Conservation (phyloP, 1,139 yeast species). For the Kodamaea anthophila region DNA sequence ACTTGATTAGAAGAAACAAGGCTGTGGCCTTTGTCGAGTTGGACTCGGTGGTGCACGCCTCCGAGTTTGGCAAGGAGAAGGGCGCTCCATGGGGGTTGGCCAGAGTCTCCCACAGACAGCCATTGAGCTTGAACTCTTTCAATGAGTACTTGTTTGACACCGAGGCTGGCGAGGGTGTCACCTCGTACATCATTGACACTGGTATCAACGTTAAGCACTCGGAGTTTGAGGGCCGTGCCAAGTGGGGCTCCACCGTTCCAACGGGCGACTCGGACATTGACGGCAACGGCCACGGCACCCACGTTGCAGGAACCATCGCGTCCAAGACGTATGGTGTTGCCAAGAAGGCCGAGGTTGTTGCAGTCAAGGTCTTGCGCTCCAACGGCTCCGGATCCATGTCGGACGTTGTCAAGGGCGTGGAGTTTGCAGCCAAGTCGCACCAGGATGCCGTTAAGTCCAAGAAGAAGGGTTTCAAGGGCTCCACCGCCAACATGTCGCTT, state of each 20-base stretch:
- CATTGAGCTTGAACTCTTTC: slow-evolving; percentile 68
- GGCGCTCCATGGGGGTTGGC: slow-evolving; percentile 98
- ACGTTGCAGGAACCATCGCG: slow-evolving; percentile 82
- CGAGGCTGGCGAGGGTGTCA: slow-evolving; percentile 88
- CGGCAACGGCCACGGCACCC: slow-evolving; percentile 94
- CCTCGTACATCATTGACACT: slow-evolving; percentile 88
- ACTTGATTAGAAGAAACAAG: slow-evolving; percentile 66
- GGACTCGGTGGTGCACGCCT: slow-evolving; percentile 69
- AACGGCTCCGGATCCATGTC: slow-evolving; percentile 79
- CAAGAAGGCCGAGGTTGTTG: slow-evolving; percentile 66
- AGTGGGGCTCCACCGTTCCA: slow-evolving; percentile 91
- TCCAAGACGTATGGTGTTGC: slow-evolving; percentile 74
- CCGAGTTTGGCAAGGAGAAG: slow-evolving; percentile 59
- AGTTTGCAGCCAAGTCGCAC: slow-evolving; percentile 66
- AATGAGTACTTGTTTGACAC: slow-evolving; percentile 81
- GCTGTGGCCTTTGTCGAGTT: slow-evolving; percentile 70
- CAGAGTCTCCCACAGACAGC: slow-evolving; percentile 82
- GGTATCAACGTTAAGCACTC: slow-evolving; percentile 78
- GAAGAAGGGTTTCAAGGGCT: slow-evolving; percentile 70
- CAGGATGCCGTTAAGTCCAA: slow-evolving; percentile 48
- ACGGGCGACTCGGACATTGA: slow-evolving; percentile 75
- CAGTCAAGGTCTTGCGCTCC: slow-evolving; percentile 70
- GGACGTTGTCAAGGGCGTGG: slow-evolving; percentile 77
- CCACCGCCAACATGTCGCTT: slow-evolving; percentile 85
- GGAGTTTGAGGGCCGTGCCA: slow-evolving; percentile 88